phyloP scores from a whole-genome alignment of 2,329 filamentous ascomycete species.

The Chaetothyriales sp. region DNA sequence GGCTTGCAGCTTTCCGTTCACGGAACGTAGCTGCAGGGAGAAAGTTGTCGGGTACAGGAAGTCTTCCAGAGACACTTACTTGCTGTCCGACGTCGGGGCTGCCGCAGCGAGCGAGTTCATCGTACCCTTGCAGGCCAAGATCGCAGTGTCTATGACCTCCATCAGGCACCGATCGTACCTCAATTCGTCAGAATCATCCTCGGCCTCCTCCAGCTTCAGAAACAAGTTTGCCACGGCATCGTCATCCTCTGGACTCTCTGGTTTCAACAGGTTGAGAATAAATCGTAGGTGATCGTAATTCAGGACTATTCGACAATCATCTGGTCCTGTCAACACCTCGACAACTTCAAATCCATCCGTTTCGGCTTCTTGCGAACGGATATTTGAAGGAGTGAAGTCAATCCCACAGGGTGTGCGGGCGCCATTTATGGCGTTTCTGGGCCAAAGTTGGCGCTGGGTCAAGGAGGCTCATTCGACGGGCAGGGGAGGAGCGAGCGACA shows the following conservation, averaged over 20 bases:
- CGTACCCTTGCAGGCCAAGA: conserved; percentile 1
- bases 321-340: conserved; percentile 4
- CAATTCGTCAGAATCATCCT: conserved; percentile 5
- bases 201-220: conserved; percentile 3
- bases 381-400: background rate
- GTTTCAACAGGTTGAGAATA: conserved; percentile 3
- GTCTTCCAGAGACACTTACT: conserved; percentile 6
- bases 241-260: conserved; percentile 2
- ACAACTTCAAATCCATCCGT: conserved; percentile 4
- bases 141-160: conserved; percentile 4
- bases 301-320: conserved; percentile 4
- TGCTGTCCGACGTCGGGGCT: conserved; percentile 1
- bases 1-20: conserved; percentile 4
- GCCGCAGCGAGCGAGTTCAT: background rate
- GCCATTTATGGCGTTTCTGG: no score
- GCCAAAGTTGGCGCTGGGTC: no score
- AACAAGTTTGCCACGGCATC: conserved; percentile 5
- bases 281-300: conserved; percentile 2
- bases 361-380: conserved; percentile 1
- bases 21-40: conserved; percentile 3
- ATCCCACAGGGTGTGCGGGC: background rate
- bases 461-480: no score
- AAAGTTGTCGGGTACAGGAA: conserved; percentile 5
- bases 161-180: conserved; percentile 5
- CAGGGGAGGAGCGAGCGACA: no score